Conservation (phyloP, 441 rosid genomes). For the Corymbia calophylla region DNA sequence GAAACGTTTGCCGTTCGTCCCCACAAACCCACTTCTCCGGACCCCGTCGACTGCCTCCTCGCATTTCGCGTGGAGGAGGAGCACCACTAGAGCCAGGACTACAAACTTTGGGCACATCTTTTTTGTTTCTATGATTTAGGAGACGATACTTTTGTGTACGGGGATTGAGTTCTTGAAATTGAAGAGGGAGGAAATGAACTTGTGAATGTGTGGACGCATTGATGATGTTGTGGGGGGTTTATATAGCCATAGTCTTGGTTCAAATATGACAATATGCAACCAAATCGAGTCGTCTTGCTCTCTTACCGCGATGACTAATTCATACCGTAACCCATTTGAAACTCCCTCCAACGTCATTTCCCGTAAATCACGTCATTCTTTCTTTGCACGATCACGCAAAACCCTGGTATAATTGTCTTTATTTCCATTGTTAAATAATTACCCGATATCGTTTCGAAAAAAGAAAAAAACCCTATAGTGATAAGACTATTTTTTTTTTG, state of each 20-base stretch:
- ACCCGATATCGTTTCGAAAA: too few relatives aligned
- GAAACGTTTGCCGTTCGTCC: constrained; percentile 36
- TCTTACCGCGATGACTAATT: too few relatives aligned
- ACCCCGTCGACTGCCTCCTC: neutral
- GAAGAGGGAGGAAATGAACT: neutral
- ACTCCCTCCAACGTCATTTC: too few relatives aligned
- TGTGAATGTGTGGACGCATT: neutral
- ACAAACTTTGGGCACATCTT: neutral
- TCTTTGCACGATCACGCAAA: too few relatives aligned
- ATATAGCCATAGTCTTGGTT: neutral
- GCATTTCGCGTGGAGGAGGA: neutral
- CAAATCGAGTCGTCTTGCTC: too few relatives aligned
- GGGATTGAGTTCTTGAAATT: neutral
- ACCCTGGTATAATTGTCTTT: too few relatives aligned
- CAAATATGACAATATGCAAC: too few relatives aligned
- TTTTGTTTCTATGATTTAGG: neutral
- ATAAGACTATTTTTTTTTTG: too few relatives aligned
- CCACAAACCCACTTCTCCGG: constrained; percentile 10
- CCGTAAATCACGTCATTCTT: too few relatives aligned
- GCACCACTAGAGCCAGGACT: neutral
- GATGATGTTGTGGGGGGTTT: neutral
- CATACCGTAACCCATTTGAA: too few relatives aligned
- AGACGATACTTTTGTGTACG: neutral
- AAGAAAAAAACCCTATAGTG: too few relatives aligned
- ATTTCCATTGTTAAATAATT: too few relatives aligned